Base-by-base conservation (phyloP, 1,284 basidiomycete genomes). In the Flammula alnicola region DNA sequence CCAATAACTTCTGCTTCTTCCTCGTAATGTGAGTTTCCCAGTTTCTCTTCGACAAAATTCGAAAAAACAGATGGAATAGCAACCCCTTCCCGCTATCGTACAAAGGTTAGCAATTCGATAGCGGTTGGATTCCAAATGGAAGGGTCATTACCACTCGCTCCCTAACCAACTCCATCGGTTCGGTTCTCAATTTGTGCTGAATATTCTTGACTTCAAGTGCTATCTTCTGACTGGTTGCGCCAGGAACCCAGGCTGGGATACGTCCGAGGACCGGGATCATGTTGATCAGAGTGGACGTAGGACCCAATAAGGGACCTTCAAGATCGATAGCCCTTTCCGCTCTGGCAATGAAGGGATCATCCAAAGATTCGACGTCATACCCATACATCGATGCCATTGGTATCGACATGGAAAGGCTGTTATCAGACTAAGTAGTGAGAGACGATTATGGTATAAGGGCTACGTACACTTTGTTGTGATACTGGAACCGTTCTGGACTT, bases 351-450 rank as follows among this genome's bases (percentile, higher is more conserved):
- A 33, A 19, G 12, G 29, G 42, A 30, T 44, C 42, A 8, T 44
- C 30, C 5, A 44, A 11, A 7, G 30, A 32, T 5, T 23, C 19
- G 16, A 44, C 20, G 3, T 44, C 29, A 11, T 44, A 32, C 2
- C 29, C 41, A 22, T 32, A 44, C 41, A 44, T 20, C 3, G 61
- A 54, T 10, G 55, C 54, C 31, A 63, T 49, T 6, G 62, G 49
- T 22, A 67, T 56, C 1, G 62, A 59, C 11, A 63, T 60, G 3
- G 66, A 52, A 19, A 62, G 54, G 16, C 63, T 68, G n/a, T 17
- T 16, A 2, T 2, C n/a, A 10, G 22, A 12, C 5, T 5, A 12
- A 16, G 39, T 26, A 35, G n/a, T 6, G 43, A 26, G 5, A n/a
- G 22, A 54, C 17, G n/a, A 11, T 20, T n/a, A 10, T 29, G 10